Base-by-base conservation (phyloP, 345 rosid species). In the Citrus inodora region DNA sequence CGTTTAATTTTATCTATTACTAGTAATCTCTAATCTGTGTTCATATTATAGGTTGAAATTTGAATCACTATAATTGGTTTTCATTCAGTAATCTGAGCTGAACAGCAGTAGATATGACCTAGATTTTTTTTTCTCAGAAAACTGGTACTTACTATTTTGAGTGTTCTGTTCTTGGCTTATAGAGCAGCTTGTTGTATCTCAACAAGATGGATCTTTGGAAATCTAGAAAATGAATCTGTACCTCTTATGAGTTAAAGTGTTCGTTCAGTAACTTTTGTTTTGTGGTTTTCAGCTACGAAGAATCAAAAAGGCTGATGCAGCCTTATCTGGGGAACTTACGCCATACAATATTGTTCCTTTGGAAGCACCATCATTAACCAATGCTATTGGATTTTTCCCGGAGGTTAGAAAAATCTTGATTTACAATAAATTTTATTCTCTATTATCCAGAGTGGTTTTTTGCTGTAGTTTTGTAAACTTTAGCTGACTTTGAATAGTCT, bases 271-370 rank as follows among this genome's bases (percentile, higher is more conserved):
- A 74, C 67, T 73, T 81, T 38, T 77, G 25, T 62, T 83, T 63
- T 80, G 59, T 37, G 79, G 37, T 81, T 83, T 83, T 77, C 87
- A 96, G 99, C 77, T 96, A 80, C 89, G 79, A 74, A 85, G 93
- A 86, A 87, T 94, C 35, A 94, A 90, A 80, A 86, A 63, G 62
- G 91, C 87, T 61, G 93, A 87, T 84, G 89, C 87, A 74, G 77
- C 89, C 40, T 80, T 90, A 72, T 79, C 92, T 24, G 97, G 91
- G 78, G 99, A 96, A 83, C 93, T 96, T 62, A 85, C 81, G 38
- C 89, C 99, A 7, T 96, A 94, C 85, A 96, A 96, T 78, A 96
- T 94, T 78, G 92, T 96, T 53, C 99, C 99, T 37, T 74, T 96
- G 74, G 99, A 96, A 79, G 94, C 91, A 58, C 98, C 95, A 37